A percentile compares a stretch with the other conserved stretches of the same genome.
These are phyloP conservation scores for Aegilops longissima DNA, from an alignment of 176 grass and related monocot species.

Conservation along the genomic window DNA sequence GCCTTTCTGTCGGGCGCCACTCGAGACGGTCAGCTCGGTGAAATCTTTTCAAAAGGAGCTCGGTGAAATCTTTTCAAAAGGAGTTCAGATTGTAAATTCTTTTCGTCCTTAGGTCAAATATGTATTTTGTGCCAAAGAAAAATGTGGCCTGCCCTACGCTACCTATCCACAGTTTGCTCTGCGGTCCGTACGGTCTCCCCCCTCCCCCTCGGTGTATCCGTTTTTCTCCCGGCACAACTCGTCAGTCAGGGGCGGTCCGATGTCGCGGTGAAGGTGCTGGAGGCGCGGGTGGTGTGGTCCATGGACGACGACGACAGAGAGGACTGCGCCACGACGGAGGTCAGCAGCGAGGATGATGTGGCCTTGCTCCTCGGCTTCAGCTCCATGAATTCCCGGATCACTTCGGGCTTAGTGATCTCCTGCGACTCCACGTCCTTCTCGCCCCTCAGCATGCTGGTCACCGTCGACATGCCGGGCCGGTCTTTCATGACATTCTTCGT, in stretches of 20 bases:
- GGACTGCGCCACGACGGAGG: constrained; percentile 39
- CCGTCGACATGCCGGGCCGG: constrained; percentile 54
- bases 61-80: too few relatives aligned
- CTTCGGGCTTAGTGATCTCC: constrained; percentile 63
- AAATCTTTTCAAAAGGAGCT: too few relatives aligned
- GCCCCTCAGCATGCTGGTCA: constrained; percentile 57
- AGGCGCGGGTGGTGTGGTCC: constrained; percentile 47
- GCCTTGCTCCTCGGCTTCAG: constrained; percentile 49
- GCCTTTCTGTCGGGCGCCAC: too few relatives aligned
- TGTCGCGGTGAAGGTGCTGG: constrained; percentile 61
- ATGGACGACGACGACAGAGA: constrained; percentile 39
- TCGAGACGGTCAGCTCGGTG: too few relatives aligned
- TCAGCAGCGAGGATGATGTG: constrained; percentile 36
- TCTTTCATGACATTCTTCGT: constrained; percentile 54
- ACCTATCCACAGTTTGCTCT: too few relatives aligned
- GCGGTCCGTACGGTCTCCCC: background rate
- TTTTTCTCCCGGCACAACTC: background rate
- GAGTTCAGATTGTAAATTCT: too few relatives aligned
- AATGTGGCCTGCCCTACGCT: too few relatives aligned
- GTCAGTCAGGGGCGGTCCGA: constrained; percentile 2
- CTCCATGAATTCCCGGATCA: constrained; percentile 66
- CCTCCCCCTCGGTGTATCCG: background rate
- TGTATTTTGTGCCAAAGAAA: too few relatives aligned
- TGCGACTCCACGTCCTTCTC: constrained; percentile 37
- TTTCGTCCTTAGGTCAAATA: too few relatives aligned